phyloP scores from a whole-genome alignment of 176 grass and related monocot genomes.

The Phyllostachys edulis region DNA sequence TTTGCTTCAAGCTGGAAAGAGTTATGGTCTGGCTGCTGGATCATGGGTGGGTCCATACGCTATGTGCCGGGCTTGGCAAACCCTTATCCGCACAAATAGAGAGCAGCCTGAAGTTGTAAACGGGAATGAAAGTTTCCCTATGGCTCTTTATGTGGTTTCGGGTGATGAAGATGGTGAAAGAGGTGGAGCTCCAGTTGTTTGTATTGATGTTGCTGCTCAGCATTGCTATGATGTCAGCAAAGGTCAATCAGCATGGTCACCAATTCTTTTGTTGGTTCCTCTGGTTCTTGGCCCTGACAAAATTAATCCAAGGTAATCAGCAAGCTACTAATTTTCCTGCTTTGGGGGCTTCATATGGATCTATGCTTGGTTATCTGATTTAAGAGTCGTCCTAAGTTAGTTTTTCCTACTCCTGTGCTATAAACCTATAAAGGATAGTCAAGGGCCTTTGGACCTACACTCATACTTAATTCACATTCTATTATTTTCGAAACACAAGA shows the following conservation, averaged over 20 bases:
- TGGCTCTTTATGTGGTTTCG: slow-evolving; percentile 89
- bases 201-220: slow-evolving; percentile 70
- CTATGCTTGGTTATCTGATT: slow-evolving; percentile 7
- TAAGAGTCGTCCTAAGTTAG: neutral
- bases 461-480: neutral
- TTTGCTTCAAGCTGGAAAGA: slow-evolving; percentile 76
- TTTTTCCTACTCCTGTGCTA: neutral
- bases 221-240: slow-evolving; percentile 68
- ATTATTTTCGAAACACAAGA: neutral
- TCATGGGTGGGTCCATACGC: slow-evolving; percentile 96
- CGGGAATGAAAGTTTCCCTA: slow-evolving; percentile 57
- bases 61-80: slow-evolving; percentile 96
- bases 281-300: slow-evolving; percentile 95
- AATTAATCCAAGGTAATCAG: slow-evolving; percentile 90
- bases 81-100: slow-evolving; percentile 60
- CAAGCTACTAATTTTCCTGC: neutral
- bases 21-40: slow-evolving; percentile 77
- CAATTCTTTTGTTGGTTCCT: slow-evolving; percentile 87
- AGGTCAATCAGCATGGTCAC: slow-evolving; percentile 48
- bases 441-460: neutral
- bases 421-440: neutral
- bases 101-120: slow-evolving; percentile 35
- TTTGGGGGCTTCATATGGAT: neutral
- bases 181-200: slow-evolving; percentile 95
- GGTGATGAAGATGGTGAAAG: slow-evolving; percentile 95